phyloP scores from a whole-genome alignment of 257 asterid species.

The Solanum tarapatanum region DNA sequence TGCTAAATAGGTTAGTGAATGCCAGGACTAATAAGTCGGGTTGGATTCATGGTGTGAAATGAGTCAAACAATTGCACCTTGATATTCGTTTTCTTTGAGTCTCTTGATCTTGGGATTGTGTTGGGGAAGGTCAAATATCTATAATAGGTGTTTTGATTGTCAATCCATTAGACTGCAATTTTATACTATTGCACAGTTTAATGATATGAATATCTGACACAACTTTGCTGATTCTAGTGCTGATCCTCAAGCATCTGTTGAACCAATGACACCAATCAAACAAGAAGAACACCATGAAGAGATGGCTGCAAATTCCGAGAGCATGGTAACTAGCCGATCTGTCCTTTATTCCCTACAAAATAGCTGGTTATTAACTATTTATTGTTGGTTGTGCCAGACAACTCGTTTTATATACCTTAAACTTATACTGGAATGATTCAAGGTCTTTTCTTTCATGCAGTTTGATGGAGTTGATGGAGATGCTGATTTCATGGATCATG shows the following conservation, averaged over 20 bases:
- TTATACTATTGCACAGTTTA: not conserved
- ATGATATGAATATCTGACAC: not conserved
- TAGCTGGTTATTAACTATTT: not conserved
- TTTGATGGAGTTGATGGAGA: slow-evolving; percentile 36
- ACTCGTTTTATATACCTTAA: not conserved
- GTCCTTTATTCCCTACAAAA: not conserved
- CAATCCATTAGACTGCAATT: not conserved
- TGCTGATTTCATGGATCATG: slow-evolving; percentile 64
- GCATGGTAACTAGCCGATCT: slow-evolving; percentile 32
- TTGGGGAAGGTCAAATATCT: not conserved
- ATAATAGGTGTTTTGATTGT: not conserved
- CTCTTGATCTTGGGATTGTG: not conserved
- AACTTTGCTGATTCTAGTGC: slow-evolving; percentile 37
- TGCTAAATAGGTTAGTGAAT: not conserved
- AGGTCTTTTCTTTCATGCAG: slow-evolving; percentile 14
- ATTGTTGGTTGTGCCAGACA: not conserved
- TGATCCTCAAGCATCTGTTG: slow-evolving; percentile 59
- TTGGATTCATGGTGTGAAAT: not conserved
- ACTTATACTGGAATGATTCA: not conserved
- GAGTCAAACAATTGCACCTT: not conserved
- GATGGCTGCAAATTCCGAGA: slow-evolving; percentile 20
- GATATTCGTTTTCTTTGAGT: not conserved
- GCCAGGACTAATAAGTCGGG: not conserved
- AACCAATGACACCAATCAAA: slow-evolving; percentile 42
- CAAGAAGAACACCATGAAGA: slow-evolving; percentile 45